Evolutionary conservation across 805 yeast genomes (phyloP), one percentile per base, ranked within the genome.

Genomic region (Wickerhamiella dianesei): DNA sequence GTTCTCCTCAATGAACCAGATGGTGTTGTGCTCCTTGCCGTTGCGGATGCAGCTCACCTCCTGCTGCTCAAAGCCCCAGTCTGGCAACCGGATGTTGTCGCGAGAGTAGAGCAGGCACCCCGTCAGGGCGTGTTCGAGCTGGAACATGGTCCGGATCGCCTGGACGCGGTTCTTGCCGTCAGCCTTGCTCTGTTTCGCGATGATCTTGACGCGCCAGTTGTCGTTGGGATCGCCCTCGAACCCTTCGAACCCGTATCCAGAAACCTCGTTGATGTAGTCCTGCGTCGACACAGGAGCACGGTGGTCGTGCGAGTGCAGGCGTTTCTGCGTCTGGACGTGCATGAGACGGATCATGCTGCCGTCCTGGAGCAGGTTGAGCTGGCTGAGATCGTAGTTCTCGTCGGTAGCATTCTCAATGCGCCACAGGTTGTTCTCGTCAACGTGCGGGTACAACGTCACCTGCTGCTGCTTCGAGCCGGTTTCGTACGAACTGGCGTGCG

Each of bases 211-310:
- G 47, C 74, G 74, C 73, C 86, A 87, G 51, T 75, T 74, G 60
- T 83, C 87, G 59, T 77, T 77, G 39, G 72, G 69, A 53, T 82
- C 82, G 16, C 85, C 92, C 2, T 66, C 65, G 57, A 76, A 75
- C 1, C 77, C 75, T 4, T 69, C 62, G 62, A 74, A 75, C 3
- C 89, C 92, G 48, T 77, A 68, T 52, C 85, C 77, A 21, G 84
- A 74, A 1, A 87, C 94, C 63, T 87, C 95, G 53, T 73, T 75
- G 59, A 87, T 80, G 63, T 89, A 88, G 48, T 92, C 97, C 58
- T 85, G 92, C 59, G 85, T 95, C 8, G 89, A 75, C 21, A 87
- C 75, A 8, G 95, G 96, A 2, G 97, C 96, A 50, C 88, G 76
- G 44, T 74, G 67, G 50, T 83, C 82, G 52, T 72, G 77, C 19